Conservation (phyloP, 1,284 basidiomycete genomes). For the Takashimella tepidaria region DNA sequence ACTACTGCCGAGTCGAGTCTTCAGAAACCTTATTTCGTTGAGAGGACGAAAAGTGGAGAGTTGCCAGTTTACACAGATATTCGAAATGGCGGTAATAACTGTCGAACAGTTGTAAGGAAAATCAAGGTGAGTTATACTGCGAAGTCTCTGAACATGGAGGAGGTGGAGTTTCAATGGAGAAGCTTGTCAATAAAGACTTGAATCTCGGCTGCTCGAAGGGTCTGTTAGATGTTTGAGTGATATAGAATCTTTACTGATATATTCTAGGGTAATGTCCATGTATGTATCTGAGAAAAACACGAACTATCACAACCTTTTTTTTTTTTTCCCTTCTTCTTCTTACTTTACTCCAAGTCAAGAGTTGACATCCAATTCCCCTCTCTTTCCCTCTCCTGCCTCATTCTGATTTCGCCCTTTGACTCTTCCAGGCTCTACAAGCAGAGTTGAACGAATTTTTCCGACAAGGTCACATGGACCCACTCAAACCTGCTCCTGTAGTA, state of each 20-base stretch:
- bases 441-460: slow-evolving; percentile 28
- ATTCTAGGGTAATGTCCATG: slow-evolving; percentile 19
- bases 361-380: background rate
- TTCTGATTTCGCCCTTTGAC: background rate
- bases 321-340: background rate
- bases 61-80: slow-evolving; percentile 39
- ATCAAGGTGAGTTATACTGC: slow-evolving; percentile 24
- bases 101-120: slow-evolving; percentile 28
- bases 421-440: slow-evolving; percentile 23
- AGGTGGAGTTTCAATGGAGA: background rate
- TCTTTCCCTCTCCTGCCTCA: background rate
- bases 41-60: slow-evolving; percentile 17
- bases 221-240: background rate
- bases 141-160: background rate
- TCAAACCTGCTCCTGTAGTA: slow-evolving; percentile 23
- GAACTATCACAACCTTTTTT: background rate
- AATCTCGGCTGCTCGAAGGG: background rate
- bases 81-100: slow-evolving; percentile 24
- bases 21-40: slow-evolving; percentile 14
- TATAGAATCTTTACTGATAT: background rate
- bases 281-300: slow-evolving; percentile 6
- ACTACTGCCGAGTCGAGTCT: background rate
- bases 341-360: background rate
- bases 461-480: slow-evolving; percentile 34
- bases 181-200: background rate